Base-by-base conservation (phyloP, 352 stramenopile genomes). In the Pythium phragmiticola region DNA sequence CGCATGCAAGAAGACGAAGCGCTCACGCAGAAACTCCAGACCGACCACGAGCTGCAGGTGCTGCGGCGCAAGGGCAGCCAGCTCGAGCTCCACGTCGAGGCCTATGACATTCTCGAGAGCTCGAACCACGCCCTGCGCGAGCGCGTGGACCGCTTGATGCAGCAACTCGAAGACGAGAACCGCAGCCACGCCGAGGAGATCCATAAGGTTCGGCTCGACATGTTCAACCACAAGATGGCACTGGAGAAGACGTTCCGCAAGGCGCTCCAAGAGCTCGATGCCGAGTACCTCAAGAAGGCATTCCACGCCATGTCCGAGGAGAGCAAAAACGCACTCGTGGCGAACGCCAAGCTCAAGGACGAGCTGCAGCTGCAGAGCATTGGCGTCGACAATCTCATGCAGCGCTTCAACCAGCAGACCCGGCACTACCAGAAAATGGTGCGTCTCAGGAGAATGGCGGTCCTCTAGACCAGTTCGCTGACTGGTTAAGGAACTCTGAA, bases 221-320 rank as follows among this genome's bases (percentile, higher is more conserved):
- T 90, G 81, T 92, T 92, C 62, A 92, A 92, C 57, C 83, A 90
- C 75, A 92, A 90, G 57, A 90, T 92, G 81, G 81, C 81, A 37
- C 71, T 92, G 28, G 83, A 92, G 65, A 89, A 92, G 77, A 90
- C 83, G 1, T 92, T 92, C 55, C 73, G 83, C 11, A 92, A 89
- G 65, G 72, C 81, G 1, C 70, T 92, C 11, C 83, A 90, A 60
- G 83, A 92, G 65, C 70, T 90, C 8, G 83, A 90, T 53, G 81
- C 79, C 37, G 78, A 92, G 36, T 90, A 92, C 42, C 74, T 91
- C 21, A 88, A 91, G 74, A 89, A 89, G 45, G 83, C 83, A 14
- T 92, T 90, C 57, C 86, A 92, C 45, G 83, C 78, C 28, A 90
- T 92, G 83, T 89, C 83, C 2, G 81, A 89, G 56, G 83, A 90